Conservation (phyloP, 257 asterid species). For the Eustoma russellianum region DNA sequence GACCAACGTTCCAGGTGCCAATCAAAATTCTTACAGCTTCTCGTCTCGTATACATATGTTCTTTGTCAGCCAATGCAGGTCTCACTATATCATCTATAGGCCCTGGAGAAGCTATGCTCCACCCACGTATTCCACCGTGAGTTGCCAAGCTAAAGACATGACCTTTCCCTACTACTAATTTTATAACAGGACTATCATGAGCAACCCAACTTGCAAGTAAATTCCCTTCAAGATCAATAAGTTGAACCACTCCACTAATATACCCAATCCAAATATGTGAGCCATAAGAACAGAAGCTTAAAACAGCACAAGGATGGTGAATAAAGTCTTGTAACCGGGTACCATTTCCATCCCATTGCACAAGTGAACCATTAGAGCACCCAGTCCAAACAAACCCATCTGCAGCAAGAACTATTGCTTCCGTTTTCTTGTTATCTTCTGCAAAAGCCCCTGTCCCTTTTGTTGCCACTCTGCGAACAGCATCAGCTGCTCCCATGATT, state of each 20-base stretch:
- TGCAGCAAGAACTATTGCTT: constrained; percentile 57
- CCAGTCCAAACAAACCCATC: constrained; percentile 93
- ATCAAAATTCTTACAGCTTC: constrained; percentile 53
- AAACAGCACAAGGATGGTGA: constrained; percentile 71
- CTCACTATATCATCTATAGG: constrained; percentile 63
- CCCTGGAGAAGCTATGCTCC: constrained; percentile 87
- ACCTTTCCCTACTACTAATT: constrained; percentile 53
- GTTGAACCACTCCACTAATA: constrained; percentile 69
- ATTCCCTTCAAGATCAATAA: constrained; percentile 77
- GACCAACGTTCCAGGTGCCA: constrained; percentile 98
- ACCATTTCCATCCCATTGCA: constrained; percentile 97
- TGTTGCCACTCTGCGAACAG: constrained; percentile 83
- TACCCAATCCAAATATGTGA: constrained; percentile 82
- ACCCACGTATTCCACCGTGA: constrained; percentile 96
- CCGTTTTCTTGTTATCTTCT: constrained; percentile 71
- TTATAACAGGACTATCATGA: constrained; percentile 72
- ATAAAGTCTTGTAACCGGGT: constrained; percentile 66
- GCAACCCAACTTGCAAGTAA: constrained; percentile 66
- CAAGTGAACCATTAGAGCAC: constrained; percentile 66
- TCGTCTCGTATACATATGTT: constrained; percentile 38
- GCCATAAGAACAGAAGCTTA: constrained; percentile 62
- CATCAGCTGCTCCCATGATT: constrained; percentile 93
- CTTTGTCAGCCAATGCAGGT: constrained; percentile 41
- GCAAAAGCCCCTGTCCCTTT: constrained; percentile 68
- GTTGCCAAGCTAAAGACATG: constrained; percentile 72